These are phyloP conservation scores for Leptodontidium sp. DNA, from an alignment of 2,329 filamentous ascomycete genomes.

Conservation along the genomic window DNA sequence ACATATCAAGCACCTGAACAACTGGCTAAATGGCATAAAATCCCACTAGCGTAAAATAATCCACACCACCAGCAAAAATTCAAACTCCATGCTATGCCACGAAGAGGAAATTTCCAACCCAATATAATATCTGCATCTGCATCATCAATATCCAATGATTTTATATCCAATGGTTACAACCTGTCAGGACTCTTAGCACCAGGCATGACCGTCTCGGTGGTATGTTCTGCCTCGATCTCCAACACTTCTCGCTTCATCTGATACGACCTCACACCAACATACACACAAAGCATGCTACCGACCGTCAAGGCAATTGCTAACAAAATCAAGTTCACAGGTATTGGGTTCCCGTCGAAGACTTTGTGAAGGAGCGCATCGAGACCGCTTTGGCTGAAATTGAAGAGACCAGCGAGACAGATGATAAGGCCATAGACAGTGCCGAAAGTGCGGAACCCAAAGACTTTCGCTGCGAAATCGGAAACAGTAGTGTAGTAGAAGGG, in stretches of 20 bases:
- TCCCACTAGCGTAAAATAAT: not conserved
- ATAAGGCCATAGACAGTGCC: conserved; percentile 94
- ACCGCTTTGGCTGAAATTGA: conserved; percentile 84
- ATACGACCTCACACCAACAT: conserved; percentile 57
- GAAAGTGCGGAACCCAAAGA: conserved; percentile 91
- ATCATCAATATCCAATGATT: not conserved
- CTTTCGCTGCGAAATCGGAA: conserved; percentile 88
- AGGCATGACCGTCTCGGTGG: conserved; percentile 48
- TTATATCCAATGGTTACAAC: conserved; percentile 27
- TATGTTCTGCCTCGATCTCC: conserved; percentile 54
- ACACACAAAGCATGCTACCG: conserved; percentile 71
- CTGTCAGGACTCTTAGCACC: conserved; percentile 40
- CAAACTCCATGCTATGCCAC: conserved; percentile 30
- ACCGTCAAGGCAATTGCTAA: conserved; percentile 67
- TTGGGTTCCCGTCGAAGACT: conserved; percentile 74
- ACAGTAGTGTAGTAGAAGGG: conserved; percentile 93
- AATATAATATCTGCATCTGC: not conserved
- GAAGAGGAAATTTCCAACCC: not conserved
- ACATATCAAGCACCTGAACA: not conserved
- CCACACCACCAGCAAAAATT: not conserved
- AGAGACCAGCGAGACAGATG: conserved; percentile 83
- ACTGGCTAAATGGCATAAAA: not conserved
- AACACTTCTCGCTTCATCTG: conserved; percentile 52
- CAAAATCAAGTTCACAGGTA: conserved; percentile 79
- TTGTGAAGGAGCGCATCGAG: conserved; percentile 81